Evolutionary conservation across 2,329 filamentous ascomycete species (phyloP), one percentile per base, ranked within the genome.

Genomic region (Emergomyces orientalis): DNA sequence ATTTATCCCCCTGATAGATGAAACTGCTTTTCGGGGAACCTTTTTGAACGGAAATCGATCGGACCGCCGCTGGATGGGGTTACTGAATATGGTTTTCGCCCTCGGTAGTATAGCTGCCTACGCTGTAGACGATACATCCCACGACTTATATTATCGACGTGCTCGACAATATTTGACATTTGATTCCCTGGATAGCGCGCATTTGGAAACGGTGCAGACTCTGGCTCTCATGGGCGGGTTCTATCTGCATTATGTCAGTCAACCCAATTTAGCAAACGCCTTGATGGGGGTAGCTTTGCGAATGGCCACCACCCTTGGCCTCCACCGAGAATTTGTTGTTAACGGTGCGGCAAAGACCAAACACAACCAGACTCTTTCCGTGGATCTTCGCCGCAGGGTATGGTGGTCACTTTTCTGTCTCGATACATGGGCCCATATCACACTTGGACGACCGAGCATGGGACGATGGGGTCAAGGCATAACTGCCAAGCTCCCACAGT

Each of bases 391-490:
- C 63, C 79, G 86, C 62, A 81, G 86, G 41, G 88, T 88, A 3
- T 91, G 88, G 88, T 90, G 88, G 88, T 87, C 82, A 58, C 74
- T 90, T 6, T 88, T 89, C 72, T 88, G 86, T 70, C 79, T 91
- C 27, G 88, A 90, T 71, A 88, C 87, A 0, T 90, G 88, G 87
- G 86, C 85, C 0, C 85, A 84, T 19, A 88, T 86, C 39, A 89
- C 87, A 1, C 81, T 89, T 66, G 88, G 88, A 1, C 81, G 87
- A 47, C 88, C 88, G 3, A 88, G 85, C 3, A 84, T 89, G 71
- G 86, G 86, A 17, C 81, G 87, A 60, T 87, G 83, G 77, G 84
- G 86, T 3, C 82, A 82, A 37, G 85, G 85, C n/a, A 85, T 89
- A 68, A 88, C 87, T 65, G 85, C 88, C 62, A 80, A 82, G 61